Percentiles rank a stretch among this genome's conserved stretches.
phyloP scores from a whole-genome alignment of 2,329 filamentous ascomycete species.

The Diaporthe velutina region DNA sequence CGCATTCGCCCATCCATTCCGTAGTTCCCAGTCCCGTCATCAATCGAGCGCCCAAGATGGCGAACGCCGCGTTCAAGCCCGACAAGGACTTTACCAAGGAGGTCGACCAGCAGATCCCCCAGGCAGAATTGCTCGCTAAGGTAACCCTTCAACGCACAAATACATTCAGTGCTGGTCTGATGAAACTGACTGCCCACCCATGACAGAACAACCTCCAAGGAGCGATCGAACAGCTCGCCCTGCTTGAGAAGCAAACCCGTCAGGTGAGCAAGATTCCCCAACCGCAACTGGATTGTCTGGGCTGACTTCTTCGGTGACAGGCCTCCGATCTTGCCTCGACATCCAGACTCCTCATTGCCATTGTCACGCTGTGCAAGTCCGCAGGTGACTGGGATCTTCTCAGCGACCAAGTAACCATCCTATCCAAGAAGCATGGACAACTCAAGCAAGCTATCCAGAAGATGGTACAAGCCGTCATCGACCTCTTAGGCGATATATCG shows the following conservation, averaged over 20 bases:
- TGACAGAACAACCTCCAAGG: constrained; percentile 80
- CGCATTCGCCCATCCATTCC: too few species aligned
- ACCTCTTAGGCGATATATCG: constrained; percentile 88
- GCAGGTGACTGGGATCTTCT: constrained; percentile 92
- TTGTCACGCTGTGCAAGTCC: constrained; percentile 95
- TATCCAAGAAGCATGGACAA: constrained; percentile 99
- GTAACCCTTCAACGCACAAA: constrained; percentile 58
- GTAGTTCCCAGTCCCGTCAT: not conserved
- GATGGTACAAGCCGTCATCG: constrained; percentile 98
- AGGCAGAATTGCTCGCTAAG: constrained; percentile 90
- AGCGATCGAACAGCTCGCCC: constrained; percentile 92
- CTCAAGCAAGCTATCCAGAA: constrained; percentile 99
- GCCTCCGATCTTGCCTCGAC: constrained; percentile 96
- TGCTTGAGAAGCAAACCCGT: constrained; percentile 95
- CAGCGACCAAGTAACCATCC: constrained; percentile 94
- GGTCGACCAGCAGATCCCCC: constrained; percentile 89
- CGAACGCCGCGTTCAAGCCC: constrained; percentile 86
- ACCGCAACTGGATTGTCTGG: not conserved
- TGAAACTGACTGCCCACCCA: constrained; percentile 4
- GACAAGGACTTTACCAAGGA: constrained; percentile 99
- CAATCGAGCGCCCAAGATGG: constrained; percentile 73
- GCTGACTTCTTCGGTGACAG: constrained; percentile 58
- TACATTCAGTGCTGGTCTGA: too few species aligned
- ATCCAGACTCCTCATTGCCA: constrained; percentile 86
- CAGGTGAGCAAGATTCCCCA: constrained; percentile 72